These are phyloP conservation scores for Pleurozium schreberi DNA, from an alignment of 225 moss, liverwort and hornwort species.

Conservation along the genomic window DNA sequence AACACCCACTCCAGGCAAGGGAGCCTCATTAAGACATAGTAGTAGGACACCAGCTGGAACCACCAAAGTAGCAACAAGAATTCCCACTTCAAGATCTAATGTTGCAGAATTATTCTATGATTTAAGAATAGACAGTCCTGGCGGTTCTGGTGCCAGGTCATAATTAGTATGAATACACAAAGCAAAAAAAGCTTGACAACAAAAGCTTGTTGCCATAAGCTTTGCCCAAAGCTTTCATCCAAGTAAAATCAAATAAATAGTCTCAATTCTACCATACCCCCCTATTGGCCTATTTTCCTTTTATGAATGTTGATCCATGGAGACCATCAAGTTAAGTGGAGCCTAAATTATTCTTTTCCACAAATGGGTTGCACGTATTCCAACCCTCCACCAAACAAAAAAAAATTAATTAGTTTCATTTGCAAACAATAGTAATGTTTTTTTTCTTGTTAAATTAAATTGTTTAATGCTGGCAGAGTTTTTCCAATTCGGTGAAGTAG, in stretches of 20 bases:
- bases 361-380: neutral
- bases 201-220: neutral
- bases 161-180: neutral
- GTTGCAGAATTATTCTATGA: slow-evolving; percentile 36
- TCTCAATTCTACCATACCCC: neutral
- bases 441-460: neutral
- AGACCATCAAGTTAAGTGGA: neutral
- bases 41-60: slow-evolving; percentile 13
- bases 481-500: slow-evolving; percentile 65
- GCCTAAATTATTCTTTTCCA: neutral
- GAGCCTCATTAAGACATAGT: slow-evolving; percentile 2
- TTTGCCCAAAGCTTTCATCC: neutral
- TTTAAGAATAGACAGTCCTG: slow-evolving; percentile 26
- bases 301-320: neutral
- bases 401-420: no score
- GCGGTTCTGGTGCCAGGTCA: neutral
- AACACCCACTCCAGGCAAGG: slow-evolving; percentile 27
- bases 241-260: no score
- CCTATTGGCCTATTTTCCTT: no score
- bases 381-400: neutral
- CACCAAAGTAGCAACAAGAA: slow-evolving; percentile 2
- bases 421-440: neutral
- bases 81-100: slow-evolving; percentile 18
- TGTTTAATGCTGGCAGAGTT: slow-evolving; percentile 50
- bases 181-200: neutral